These are phyloP conservation scores for Lipomyces sp. DNA, from an alignment of 805 yeast genomes.

Conservation along the genomic window DNA sequence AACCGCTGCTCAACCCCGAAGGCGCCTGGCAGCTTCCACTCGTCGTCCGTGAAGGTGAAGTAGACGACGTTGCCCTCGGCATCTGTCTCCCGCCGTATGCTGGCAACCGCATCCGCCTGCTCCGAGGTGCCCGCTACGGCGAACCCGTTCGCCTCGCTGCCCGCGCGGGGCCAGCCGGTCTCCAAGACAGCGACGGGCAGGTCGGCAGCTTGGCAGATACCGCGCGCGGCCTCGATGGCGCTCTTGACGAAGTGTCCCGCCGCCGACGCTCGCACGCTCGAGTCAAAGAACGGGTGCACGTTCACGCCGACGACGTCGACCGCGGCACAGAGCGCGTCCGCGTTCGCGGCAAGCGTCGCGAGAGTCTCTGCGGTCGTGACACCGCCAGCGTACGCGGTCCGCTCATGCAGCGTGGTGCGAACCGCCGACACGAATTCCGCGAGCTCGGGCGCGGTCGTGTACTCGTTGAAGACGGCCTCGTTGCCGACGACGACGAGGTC, in stretches of 20 bases:
- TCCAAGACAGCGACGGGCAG: slow-evolving; percentile 43
- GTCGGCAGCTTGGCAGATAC: slow-evolving; percentile 39
- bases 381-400: slow-evolving; percentile 70
- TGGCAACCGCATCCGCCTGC: slow-evolving; percentile 40
- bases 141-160: slow-evolving; percentile 39
- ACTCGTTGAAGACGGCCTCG: slow-evolving; percentile 75
- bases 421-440: slow-evolving; percentile 61
- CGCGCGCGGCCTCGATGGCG: slow-evolving; percentile 54
- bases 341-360: slow-evolving; percentile 56
- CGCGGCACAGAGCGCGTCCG: slow-evolving; percentile 56
- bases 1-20: slow-evolving; percentile 84
- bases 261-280: slow-evolving; percentile 53
- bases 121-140: slow-evolving; percentile 41
- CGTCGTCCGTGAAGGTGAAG: slow-evolving; percentile 72
- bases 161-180: slow-evolving; percentile 51
- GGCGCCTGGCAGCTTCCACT: slow-evolving; percentile 81
- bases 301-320: slow-evolving; percentile 84
- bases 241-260: slow-evolving; percentile 69
- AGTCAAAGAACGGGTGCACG: slow-evolving; percentile 78
- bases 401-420: slow-evolving; percentile 48
- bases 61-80: slow-evolving; percentile 60
- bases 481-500: slow-evolving; percentile 80
- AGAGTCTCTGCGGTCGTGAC: slow-evolving; percentile 90
- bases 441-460: slow-evolving; percentile 58
- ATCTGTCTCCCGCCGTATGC: slow-evolving; percentile 49